Base-by-base conservation (phyloP, 2,329 filamentous ascomycete species). In the Colletotrichum neosansevieriae region DNA sequence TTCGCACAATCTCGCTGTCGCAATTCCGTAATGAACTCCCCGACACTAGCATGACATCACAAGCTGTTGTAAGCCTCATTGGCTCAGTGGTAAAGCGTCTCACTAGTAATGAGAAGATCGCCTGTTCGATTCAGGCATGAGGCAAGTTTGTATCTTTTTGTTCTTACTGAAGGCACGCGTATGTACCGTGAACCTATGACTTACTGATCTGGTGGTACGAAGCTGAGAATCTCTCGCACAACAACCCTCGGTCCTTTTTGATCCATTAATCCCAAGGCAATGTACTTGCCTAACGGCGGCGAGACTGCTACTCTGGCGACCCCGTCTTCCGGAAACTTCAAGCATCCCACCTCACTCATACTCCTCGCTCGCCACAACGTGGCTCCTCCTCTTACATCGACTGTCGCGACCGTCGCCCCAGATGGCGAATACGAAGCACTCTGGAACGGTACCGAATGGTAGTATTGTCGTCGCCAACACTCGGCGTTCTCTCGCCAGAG, bases 31-130 rank as follows among this genome's bases (percentile, higher is more conserved):
- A 60, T 60, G 19, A 60, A 9, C 3, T 17, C 3, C 12, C 3
- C 1, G 6, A 21, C 7, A 5, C 57, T n/a, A 3, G 3, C 1
- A 0, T 0, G 4, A 17, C 6, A 10, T 38, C 32, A 29, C 13
- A 32, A 21, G 15, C 13, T 13, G 15, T 51, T 3, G 19, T 1
- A 40, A 50, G 58, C 58, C 58, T 60, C 58, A 60, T 60, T 51
- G 58, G 58, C 58, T 60, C 32, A 51, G 58, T 60, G 58, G 58
- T 60, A 51, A 40, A 60, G 58, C 58, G 58, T 40, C 58, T 60
- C 58, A 60, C 58, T 60, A 60, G 58, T 51, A 60, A 60, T 60
- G 58, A 60, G 58, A 50, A 60, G 58, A 60, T 51, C 58, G 58
- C 58, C 45, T 60, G 58, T 60, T 60, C 58, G 58, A 60, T 51